Evolutionary conservation across 2,329 filamentous ascomycete genomes (phyloP).

Genomic region (Penicillium sp.): DNA sequence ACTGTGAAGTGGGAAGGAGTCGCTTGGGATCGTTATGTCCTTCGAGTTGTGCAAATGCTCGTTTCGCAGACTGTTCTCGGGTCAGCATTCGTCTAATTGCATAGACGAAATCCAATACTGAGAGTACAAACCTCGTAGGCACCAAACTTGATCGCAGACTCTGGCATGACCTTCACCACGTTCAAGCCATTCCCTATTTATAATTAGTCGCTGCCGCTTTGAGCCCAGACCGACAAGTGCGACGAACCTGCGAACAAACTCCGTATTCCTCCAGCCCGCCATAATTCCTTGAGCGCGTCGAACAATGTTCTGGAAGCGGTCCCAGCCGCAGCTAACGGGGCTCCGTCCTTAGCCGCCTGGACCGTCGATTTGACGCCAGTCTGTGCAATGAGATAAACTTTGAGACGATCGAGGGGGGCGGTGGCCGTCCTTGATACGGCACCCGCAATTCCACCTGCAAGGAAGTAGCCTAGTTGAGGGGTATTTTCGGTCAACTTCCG

Average conservation of each 20-base stretch:
- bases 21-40: slow-evolving; percentile 78
- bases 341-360: slow-evolving; percentile 68
- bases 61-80: slow-evolving; percentile 69
- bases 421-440: slow-evolving; percentile 94
- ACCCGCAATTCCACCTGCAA: slow-evolving; percentile 87
- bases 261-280: slow-evolving; percentile 78
- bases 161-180: slow-evolving; percentile 96
- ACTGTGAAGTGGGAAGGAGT: slow-evolving; percentile 83
- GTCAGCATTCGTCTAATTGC: slow-evolving; percentile 17
- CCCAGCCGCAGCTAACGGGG: slow-evolving; percentile 62
- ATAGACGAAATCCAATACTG: background rate
- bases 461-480: slow-evolving; percentile 77
- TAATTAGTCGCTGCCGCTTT: slow-evolving; percentile 20
- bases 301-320: slow-evolving; percentile 68
- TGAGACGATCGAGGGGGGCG: slow-evolving; percentile 91
- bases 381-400: slow-evolving; percentile 95
- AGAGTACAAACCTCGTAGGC: slow-evolving; percentile 72
- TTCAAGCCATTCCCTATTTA: slow-evolving; percentile 85
- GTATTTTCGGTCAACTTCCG: slow-evolving; percentile 48
- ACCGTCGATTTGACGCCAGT: slow-evolving; percentile 64
- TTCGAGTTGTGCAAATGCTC: slow-evolving; percentile 79
- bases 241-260: slow-evolving; percentile 87
- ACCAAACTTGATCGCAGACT: slow-evolving; percentile 97
- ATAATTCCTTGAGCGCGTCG: slow-evolving; percentile 74
- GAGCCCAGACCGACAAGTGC: background rate